A percentile compares a stretch with the other conserved stretches of the same genome.
phyloP scores from a whole-genome alignment of 441 rosid genomes.

The Sinapis alba region DNA sequence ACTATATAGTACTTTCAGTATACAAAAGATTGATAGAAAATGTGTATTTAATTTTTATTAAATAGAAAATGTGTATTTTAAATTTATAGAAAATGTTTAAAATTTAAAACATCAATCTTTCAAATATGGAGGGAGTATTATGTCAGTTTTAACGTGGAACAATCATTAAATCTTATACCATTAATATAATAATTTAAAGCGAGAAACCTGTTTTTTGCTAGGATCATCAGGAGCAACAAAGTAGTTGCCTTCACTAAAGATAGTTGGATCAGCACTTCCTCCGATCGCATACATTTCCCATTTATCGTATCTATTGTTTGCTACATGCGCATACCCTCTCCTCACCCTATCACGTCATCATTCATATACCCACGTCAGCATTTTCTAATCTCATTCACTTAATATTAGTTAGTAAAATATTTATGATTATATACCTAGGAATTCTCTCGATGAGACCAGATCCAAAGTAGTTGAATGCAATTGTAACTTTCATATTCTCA shows the following conservation, averaged over 20 bases:
- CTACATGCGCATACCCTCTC: slow-evolving; percentile 65
- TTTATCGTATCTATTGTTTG: slow-evolving; percentile 63
- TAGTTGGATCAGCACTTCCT: slow-evolving; percentile 72
- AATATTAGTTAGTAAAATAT: not conserved
- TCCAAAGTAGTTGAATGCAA: slow-evolving; percentile 74
- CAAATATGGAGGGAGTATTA: no score
- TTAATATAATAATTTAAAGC: not conserved
- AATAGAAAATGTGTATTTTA: no score
- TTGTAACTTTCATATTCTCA: slow-evolving; percentile 65
- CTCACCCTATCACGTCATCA: slow-evolving; percentile 52
- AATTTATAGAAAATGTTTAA: no score
- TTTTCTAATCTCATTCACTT: not conserved
- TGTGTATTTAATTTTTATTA: no score
- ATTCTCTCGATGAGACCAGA: slow-evolving; percentile 73
- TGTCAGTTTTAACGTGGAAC: not conserved
- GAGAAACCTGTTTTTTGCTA: slow-evolving; percentile 43
- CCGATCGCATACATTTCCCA: slow-evolving; percentile 74
- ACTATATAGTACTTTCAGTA: not conserved
- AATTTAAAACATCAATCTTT: no score
- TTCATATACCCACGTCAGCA: slow-evolving; percentile 5
- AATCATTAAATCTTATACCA: not conserved
- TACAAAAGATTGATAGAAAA: not conserved
- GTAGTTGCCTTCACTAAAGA: slow-evolving; percentile 72
- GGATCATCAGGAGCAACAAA: slow-evolving; percentile 48
- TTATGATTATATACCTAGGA: slow-evolving; percentile 65